These are phyloP conservation scores for Geranomyces variabilis DNA, from an alignment of 192 early-diverging fungal species.

Conservation along the genomic window DNA sequence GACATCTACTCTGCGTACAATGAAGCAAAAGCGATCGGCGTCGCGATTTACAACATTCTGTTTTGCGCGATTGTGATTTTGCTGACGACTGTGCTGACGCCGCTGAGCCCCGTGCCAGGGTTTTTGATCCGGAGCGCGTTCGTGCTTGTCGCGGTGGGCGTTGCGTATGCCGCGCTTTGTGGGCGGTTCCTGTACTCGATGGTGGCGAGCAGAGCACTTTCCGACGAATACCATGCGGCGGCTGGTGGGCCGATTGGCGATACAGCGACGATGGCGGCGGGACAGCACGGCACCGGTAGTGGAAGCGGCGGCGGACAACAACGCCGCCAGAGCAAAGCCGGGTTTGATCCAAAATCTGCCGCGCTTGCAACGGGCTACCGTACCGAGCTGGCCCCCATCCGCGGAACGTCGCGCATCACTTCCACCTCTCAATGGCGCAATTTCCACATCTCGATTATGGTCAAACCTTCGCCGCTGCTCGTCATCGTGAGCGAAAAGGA, in stretches of 20 bases:
- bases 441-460: constrained; percentile 1
- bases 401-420: constrained; percentile 12
- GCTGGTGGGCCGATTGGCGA: background rate
- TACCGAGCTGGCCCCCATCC: background rate
- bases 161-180: constrained; percentile 11
- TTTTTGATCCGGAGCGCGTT: constrained; percentile 19
- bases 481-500: constrained; percentile 13
- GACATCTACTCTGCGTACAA: constrained; percentile 39
- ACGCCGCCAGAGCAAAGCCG: background rate
- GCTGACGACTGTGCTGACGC: constrained; percentile 6
- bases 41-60: constrained; percentile 38
- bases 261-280: background rate
- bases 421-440: constrained; percentile 20
- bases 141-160: constrained; percentile 15
- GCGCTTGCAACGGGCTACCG: background rate
- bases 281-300: background rate
- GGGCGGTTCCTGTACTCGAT: constrained; percentile 12
- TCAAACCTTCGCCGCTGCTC: constrained; percentile 11
- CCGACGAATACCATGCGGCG: background rate
- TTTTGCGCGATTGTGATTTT: constrained; percentile 25
- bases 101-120: background rate
- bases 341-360: background rate
- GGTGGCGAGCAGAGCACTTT: too few relatives aligned
- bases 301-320: background rate
- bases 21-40: constrained; percentile 38